Evolutionary conservation across 2,329 filamentous ascomycete genomes (phyloP).

Genomic region (Fusarium sp.): DNA sequence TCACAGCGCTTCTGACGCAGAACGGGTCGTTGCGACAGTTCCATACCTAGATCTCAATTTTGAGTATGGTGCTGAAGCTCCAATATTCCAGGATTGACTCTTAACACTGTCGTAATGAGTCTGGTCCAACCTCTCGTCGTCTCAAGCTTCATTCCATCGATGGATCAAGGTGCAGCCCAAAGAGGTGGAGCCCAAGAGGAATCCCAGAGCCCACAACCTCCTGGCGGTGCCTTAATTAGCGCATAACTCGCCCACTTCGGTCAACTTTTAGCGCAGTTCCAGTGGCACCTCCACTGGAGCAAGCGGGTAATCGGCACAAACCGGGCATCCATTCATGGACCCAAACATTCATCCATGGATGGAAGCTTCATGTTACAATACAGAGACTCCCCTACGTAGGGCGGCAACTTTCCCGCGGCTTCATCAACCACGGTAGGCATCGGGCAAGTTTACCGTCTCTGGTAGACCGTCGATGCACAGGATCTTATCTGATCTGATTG

Average conservation of each 20-base stretch:
- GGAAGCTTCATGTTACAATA: slow-evolving; percentile 18
- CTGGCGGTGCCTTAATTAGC: slow-evolving; percentile 7
- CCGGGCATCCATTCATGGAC: background rate
- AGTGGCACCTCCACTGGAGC: slow-evolving; percentile 22
- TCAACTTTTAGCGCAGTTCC: background rate
- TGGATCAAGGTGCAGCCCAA: background rate
- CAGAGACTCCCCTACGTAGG: slow-evolving; percentile 24
- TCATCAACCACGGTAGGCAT: slow-evolving; percentile 6
- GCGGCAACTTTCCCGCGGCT: background rate
- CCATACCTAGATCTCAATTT: background rate
- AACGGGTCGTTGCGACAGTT: background rate
- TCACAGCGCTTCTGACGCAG: background rate
- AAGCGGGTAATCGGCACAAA: slow-evolving; percentile 32
- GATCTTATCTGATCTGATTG: slow-evolving; percentile 37
- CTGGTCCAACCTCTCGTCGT: background rate
- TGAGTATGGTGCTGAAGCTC: background rate
- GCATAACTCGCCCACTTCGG: background rate
- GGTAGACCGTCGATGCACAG: background rate
- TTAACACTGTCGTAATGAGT: background rate
- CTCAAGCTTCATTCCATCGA: background rate
- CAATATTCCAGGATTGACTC: background rate
- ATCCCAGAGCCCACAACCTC: slow-evolving; percentile 7
- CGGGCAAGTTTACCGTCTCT: slow-evolving; percentile 9
- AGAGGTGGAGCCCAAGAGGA: background rate
- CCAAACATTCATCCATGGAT: slow-evolving; percentile 1